Evolutionary conservation across 2,329 filamentous ascomycete species (phyloP).

Genomic region (Mycogone perniciosa): DNA sequence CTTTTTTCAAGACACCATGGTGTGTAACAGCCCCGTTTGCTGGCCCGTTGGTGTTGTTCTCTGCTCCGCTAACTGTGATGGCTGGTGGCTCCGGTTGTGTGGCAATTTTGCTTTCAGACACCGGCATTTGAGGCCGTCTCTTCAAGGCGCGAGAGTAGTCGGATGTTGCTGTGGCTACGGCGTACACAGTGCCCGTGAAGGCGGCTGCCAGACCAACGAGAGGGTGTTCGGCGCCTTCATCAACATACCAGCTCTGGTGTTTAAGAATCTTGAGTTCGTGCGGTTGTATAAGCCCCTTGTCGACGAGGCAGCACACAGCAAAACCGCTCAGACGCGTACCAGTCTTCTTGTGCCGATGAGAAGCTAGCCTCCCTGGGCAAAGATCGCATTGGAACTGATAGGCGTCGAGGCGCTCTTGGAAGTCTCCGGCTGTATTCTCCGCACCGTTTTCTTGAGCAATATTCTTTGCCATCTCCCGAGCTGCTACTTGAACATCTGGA

Average conservation of each 20-base stretch:
- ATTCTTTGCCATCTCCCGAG: slow-evolving; percentile 39
- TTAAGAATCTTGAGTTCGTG: slow-evolving; percentile 48
- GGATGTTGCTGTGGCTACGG: slow-evolving; percentile 50
- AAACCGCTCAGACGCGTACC: slow-evolving; percentile 55
- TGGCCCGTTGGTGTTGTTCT: not conserved
- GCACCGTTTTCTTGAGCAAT: slow-evolving; percentile 51
- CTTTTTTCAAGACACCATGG: not conserved
- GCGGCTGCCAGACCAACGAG: slow-evolving; percentile 60
- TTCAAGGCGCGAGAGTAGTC: slow-evolving; percentile 18
- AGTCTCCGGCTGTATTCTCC: slow-evolving; percentile 44
- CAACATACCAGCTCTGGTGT: slow-evolving; percentile 52
- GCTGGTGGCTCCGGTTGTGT: slow-evolving; percentile 3
- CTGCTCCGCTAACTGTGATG: not conserved
- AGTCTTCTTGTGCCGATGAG: slow-evolving; percentile 55
- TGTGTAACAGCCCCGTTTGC: not conserved
- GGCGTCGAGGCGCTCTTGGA: slow-evolving; percentile 48
- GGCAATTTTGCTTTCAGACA: not conserved
- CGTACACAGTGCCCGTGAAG: slow-evolving; percentile 58
- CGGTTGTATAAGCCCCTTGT: slow-evolving; percentile 48
- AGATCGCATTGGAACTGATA: slow-evolving; percentile 53
- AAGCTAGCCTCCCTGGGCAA: slow-evolving; percentile 50
- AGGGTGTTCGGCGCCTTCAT: slow-evolving; percentile 59
- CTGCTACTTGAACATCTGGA: slow-evolving; percentile 36
- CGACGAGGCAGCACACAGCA: slow-evolving; percentile 51
- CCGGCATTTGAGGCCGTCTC: not conserved